Base-by-base conservation (phyloP, 495 filamentous ascomycete genomes). In the Tuber aestivum region DNA sequence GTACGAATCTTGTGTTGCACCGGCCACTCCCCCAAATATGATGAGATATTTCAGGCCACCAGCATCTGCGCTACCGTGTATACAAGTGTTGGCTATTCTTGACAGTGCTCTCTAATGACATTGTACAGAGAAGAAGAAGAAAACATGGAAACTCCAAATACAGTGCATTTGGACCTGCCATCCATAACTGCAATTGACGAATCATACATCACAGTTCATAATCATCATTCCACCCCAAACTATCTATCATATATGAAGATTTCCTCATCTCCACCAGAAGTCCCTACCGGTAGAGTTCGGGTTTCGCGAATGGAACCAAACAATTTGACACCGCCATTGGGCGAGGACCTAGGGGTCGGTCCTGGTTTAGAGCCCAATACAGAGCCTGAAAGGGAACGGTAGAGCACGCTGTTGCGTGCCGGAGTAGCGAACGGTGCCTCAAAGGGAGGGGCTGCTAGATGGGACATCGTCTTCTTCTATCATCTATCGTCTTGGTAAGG, bases 201-300 rank as follows among this genome's bases (percentile, higher is more conserved):
- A 72, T 42, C 35, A 18, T 14, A 79, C 72, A 72, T 79, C 69
- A 79, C 45, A 79, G 65, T 68, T 81, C 79, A 75, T 77, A 80
- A 71, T 81, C 78, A 70, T 81, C 78, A 48, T 73, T 70, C 79
- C 78, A 81, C 42, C 79, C 78, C 69, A 81, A 73, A 45, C 72
- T 81, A n/a, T n/a, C n/a, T n/a, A 41, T 81, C 70, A 70, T 81
- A 81, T 38, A 81, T 81, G 14, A 75, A 81, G 41, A 81, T 37
- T 32, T 70, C 72, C 40, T 61, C 48, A 35, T 73, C 72, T 56
- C 41, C 61, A 23, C 45, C 44, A 23, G 27, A 73, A 32, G 27
- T 6, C n/a, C 45, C 38, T 16, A 20, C n/a, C n/a, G 23, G 35
- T 20, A 61, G 37, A 73, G 41, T 48, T 38, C 23, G 48, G 18